Evolutionary conservation across 202 grass and related monocot species (phyloP), one percentile per base, ranked within the genome.

Genomic region (Saccharum hybrid): DNA sequence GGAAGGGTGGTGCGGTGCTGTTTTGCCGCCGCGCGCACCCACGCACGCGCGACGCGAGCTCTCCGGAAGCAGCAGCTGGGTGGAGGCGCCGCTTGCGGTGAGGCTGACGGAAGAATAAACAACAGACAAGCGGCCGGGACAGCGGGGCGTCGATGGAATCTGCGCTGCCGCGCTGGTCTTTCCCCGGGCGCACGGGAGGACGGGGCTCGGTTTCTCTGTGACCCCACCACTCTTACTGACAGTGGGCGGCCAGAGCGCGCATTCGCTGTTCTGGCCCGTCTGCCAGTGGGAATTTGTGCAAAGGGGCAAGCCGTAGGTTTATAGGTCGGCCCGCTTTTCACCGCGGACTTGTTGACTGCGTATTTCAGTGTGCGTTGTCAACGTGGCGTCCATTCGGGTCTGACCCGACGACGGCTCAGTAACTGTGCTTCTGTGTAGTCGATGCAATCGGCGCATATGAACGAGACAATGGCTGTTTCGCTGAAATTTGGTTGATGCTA

Each of bases 11-110:
- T 14, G 63, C 63, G 6, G 63, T 51, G 76, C 76, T 79, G 77
- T 64, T 68, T 54, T 48, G 48, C 78, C 75, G 66, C 51, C 74
- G 7, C 51, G 12, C 28, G 68, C 68, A 8, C 68, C 1, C n/a
- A n/a, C n/a, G n/a, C n/a, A n/a, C n/a, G n/a, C 72, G 70, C 42
- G 23, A 75, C 63, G 77, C 56, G 45, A 80, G 77, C 77, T 85
- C 71, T 72, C 56, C 71, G 82, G 62, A 3, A 45, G 66, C 67
- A 30, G 68, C 40, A 31, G 18, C 6, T n/a, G 19, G 38, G 6
- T 16, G 42, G 31, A 11, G 49, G 69, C 23, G 70, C 26, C 33
- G 56, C 2, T 9, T 22, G n/a, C 3, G 67, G 22, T 45, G 11
- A 22, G 9, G 19, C 31, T 67, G 5, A n/a, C 1, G n/a, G 7